Base-by-base conservation (phyloP, 768 basidiomycete genomes). In the Guyanaporus albipodus region DNA sequence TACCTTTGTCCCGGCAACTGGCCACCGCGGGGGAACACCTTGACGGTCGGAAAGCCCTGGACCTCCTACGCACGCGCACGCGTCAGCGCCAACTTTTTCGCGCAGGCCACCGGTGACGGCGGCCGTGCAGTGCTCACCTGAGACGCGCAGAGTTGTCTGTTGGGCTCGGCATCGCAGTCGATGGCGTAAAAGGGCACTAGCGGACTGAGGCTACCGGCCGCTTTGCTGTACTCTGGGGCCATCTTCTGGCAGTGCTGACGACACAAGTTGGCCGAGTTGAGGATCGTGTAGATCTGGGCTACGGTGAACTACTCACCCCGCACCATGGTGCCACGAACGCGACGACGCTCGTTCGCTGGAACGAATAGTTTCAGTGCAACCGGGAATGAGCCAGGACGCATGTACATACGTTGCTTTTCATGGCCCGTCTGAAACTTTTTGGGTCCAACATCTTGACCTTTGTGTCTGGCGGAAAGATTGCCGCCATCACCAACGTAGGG, bases 251-350 rank as follows among this genome's bases (percentile, higher is more conserved):
- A 96, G 60, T 96, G 88, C 83, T 61, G 19, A 21, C 8, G 2
- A 34, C 9, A 32, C 14, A 15, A 8, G 9, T 17, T 12, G 33
- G 14, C 6, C 28, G 1, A 7, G 8, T 12, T 31, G 40, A 29
- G 23, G 17, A 8, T 14, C 10, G 26, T 4, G 18, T 5, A 14
- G 21, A 28, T 19, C 6, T 34, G 2, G 40, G 21, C n/a, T n/a
- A 18, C 38, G 9, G 9, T 26, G 7, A 27, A 8, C 27, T 29
- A 54, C 85, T 62, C 64, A 89, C 87, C 54, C 87, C 88, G 60
- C 88, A 92, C 93, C 92, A 95, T 4, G 91, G 88, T n/a, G 93
- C 93, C 11, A 93, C 86, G 61, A 94, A 96, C 2, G 91, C 93
- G 15, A 95, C 84, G 60, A 93, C 66, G 50, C 75, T 79, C 26